Percentiles rank a stretch among this genome's conserved stretches.
Conservation (phyloP, 179 eudicot genomes). For the Silene coronaria region DNA sequence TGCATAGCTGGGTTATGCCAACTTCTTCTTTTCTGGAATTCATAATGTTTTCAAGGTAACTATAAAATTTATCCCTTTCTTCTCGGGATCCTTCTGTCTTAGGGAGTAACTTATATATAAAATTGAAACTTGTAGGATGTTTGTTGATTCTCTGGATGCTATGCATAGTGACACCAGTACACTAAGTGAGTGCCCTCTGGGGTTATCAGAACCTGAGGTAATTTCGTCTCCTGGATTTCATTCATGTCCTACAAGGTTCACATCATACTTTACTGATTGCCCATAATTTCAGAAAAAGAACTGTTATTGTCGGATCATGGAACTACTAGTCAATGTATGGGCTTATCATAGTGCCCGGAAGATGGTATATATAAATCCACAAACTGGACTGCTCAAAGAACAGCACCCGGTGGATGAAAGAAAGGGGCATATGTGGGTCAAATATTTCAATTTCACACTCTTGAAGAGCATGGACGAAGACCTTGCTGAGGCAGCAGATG, state of each 20-base stretch:
- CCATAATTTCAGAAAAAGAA: slow-evolving; percentile 52
- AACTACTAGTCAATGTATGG: slow-evolving; percentile 90
- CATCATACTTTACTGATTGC: not conserved
- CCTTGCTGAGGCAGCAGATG: slow-evolving; percentile 93
- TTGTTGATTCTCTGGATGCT: slow-evolving; percentile 80
- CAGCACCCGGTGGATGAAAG: slow-evolving; percentile 77
- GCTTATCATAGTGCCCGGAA: slow-evolving; percentile 89
- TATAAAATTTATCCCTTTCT: not conserved
- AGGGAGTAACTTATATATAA: not conserved
- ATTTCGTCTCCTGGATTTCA: not conserved
- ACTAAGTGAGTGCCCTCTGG: slow-evolving; percentile 47
- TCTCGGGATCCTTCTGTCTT: not conserved
- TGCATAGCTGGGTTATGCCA: slow-evolving; percentile 98
- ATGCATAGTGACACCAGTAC: slow-evolving; percentile 47
- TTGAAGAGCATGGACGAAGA: slow-evolving; percentile 96
- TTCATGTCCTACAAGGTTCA: not conserved
- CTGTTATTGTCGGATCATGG: slow-evolving; percentile 81
- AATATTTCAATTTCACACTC: slow-evolving; percentile 60
- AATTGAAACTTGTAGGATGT: slow-evolving; percentile 54
- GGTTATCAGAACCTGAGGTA: slow-evolving; percentile 69
- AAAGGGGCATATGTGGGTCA: slow-evolving; percentile 71
- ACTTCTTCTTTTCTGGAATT: slow-evolving; percentile 95
- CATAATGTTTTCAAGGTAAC: slow-evolving; percentile 81
- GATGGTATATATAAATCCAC: slow-evolving; percentile 80
- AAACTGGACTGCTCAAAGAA: slow-evolving; percentile 61